Percentiles rank a stretch among this genome's conserved stretches.
Evolutionary conservation across 805 yeast genomes (phyloP).

Genomic region (Blastobotrys americana): DNA sequence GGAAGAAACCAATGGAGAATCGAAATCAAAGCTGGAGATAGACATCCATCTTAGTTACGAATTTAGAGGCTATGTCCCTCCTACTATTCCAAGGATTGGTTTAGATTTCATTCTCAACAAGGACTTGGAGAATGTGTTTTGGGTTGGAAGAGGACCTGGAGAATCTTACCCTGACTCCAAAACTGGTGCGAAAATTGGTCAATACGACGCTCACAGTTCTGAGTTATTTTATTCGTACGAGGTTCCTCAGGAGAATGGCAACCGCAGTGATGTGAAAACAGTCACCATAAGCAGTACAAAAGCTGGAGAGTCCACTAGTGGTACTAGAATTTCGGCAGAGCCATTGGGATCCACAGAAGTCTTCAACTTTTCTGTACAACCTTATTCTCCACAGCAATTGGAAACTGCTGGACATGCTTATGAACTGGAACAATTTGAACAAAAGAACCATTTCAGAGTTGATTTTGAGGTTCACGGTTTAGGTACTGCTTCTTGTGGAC

Average conservation of each 20-base stretch:
- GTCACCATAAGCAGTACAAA: slow-evolving; percentile 11
- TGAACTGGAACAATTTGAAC: slow-evolving; percentile 11
- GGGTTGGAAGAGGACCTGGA: slow-evolving; percentile 35
- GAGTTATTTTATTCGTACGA: slow-evolving; percentile 28
- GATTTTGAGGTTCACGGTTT: slow-evolving; percentile 25
- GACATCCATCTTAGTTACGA: background rate
- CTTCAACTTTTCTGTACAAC: slow-evolving; percentile 11
- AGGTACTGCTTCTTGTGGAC: slow-evolving; percentile 27
- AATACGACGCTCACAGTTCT: slow-evolving; percentile 13
- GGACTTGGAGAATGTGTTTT: slow-evolving; percentile 16
- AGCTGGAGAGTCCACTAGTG: no score
- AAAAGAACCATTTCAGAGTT: slow-evolving; percentile 15
- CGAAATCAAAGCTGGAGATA: background rate
- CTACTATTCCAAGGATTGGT: slow-evolving; percentile 30
- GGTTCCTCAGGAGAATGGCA: slow-evolving; percentile 35
- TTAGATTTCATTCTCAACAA: slow-evolving; percentile 26
- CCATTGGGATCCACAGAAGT: slow-evolving; percentile 7
- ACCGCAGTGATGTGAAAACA: slow-evolving; percentile 31
- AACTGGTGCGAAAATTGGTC: slow-evolving; percentile 26
- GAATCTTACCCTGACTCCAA: slow-evolving; percentile 32
- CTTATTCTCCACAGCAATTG: slow-evolving; percentile 12
- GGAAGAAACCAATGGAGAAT: no score
- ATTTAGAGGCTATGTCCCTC: slow-evolving; percentile 14
- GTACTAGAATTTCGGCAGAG: slow-evolving; percentile 6
- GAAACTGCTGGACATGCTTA: slow-evolving; percentile 21